Percentiles rank a stretch among this genome's conserved stretches.
Evolutionary conservation across 2,329 filamentous ascomycete genomes (phyloP).

Genomic region (Magnaporthiopsis poae): DNA sequence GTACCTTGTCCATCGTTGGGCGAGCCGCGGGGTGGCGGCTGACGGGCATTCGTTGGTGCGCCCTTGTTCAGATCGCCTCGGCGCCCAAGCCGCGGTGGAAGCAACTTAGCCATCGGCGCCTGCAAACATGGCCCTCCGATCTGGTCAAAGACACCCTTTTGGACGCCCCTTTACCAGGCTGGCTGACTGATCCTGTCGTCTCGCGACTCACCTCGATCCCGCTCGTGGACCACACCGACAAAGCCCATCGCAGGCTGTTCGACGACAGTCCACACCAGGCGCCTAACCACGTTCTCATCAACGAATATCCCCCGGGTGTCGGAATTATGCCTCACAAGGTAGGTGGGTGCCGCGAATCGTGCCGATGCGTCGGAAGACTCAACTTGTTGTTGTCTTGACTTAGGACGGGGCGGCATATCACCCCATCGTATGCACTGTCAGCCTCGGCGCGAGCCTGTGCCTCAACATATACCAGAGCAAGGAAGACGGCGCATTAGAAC

Average conservation of each 20-base stretch:
- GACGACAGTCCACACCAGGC: constrained; percentile 57
- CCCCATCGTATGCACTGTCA: constrained; percentile 82
- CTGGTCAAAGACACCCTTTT: constrained; percentile 71
- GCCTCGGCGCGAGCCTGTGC: constrained; percentile 66
- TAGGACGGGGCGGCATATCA: constrained; percentile 75
- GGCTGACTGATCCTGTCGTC: constrained; percentile 63
- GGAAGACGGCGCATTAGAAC: constrained; percentile 47
- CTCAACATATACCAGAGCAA: constrained; percentile 64
- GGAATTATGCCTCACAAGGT: constrained; percentile 94
- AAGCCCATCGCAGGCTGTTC: constrained; percentile 36
- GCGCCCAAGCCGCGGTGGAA: constrained; percentile 75
- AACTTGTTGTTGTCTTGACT: constrained; percentile 11
- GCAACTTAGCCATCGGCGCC: constrained; percentile 72
- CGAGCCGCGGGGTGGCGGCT: constrained; percentile 33
- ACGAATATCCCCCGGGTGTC: constrained; percentile 77
- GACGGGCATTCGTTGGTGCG: constrained; percentile 12
- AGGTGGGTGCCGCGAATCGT: constrained; percentile 15
- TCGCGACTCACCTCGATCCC: constrained; percentile 46
- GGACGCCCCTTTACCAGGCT: constrained; percentile 61
- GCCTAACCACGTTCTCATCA: constrained; percentile 88
- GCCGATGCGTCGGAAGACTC: constrained; percentile 14
- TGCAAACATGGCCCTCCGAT: constrained; percentile 83
- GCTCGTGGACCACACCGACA: constrained; percentile 20
- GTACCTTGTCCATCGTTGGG: background rate
- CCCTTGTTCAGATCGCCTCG: constrained; percentile 37